A percentile compares a stretch with the other conserved stretches of the same genome.
Evolutionary conservation across 441 rosid species (phyloP).

Genomic region (Euphorbia corollata): DNA sequence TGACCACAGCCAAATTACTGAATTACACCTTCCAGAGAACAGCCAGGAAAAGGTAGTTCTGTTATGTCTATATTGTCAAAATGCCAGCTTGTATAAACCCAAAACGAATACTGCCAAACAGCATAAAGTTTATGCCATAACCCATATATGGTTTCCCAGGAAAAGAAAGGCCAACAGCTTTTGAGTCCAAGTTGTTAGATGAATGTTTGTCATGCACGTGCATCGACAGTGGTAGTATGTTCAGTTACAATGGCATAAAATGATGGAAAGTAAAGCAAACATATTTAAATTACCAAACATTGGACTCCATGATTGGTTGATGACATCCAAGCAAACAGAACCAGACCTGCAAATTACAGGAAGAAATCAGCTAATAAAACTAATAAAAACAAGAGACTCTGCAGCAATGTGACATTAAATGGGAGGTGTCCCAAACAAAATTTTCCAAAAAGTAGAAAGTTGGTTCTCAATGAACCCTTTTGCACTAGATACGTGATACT

Average conservation of each 20-base stretch:
- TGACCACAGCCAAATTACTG: not conserved
- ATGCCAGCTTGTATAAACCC: conserved; percentile 3
- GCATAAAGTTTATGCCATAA: not conserved
- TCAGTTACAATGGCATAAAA: not conserved
- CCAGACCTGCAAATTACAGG: conserved; percentile 39
- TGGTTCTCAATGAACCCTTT: not conserved
- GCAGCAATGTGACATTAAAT: not conserved
- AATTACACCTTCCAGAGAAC: not conserved
- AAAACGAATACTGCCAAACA: not conserved
- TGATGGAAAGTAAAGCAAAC: not conserved
- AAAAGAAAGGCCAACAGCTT: not conserved
- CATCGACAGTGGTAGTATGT: not conserved
- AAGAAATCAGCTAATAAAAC: conserved; percentile 3
- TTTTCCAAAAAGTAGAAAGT: not conserved
- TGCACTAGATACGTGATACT: not conserved
- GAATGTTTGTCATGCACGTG: not conserved
- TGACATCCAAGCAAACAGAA: conserved; percentile 52
- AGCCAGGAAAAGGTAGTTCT: too few species aligned
- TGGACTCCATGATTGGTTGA: conserved; percentile 58
- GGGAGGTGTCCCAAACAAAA: not conserved
- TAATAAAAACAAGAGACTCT: not conserved
- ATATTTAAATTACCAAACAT: conserved; percentile 39
- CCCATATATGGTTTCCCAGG: not conserved
- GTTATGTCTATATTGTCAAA: not conserved
- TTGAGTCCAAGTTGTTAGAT: not conserved